These are phyloP conservation scores for Fusarium sp. DNA, from an alignment of 2,329 filamentous ascomycete species.

Conservation along the genomic window DNA sequence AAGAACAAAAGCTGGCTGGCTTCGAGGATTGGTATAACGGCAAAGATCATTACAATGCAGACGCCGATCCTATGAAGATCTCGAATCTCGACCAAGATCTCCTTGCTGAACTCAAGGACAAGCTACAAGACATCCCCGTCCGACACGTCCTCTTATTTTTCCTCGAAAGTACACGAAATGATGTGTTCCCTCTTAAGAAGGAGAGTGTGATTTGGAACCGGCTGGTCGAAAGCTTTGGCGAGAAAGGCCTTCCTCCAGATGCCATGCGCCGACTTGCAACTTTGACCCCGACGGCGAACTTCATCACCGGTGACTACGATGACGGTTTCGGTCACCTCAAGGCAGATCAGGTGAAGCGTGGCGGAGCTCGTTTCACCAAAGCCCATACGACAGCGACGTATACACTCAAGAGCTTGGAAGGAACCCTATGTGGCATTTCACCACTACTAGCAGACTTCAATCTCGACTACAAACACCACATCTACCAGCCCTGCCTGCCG, in stretches of 20 bases:
- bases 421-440: constrained; percentile 57
- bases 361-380: constrained; percentile 56
- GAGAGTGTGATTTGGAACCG: constrained; percentile 53
- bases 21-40: constrained; percentile 49
- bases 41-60: constrained; percentile 52
- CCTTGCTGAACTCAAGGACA: constrained; percentile 42
- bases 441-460: constrained; percentile 58
- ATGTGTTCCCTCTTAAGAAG: constrained; percentile 60
- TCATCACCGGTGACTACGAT: constrained; percentile 52
- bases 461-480: constrained; percentile 54
- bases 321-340: constrained; percentile 49
- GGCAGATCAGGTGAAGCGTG: constrained; percentile 40
- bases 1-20: constrained; percentile 30
- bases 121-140: constrained; percentile 50
- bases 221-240: constrained; percentile 47
- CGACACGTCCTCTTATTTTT: constrained; percentile 58
- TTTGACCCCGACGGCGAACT: constrained; percentile 51
- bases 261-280: constrained; percentile 45
- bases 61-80: constrained; percentile 55
- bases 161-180: constrained; percentile 59
- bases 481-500: constrained; percentile 61
- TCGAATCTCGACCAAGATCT: constrained; percentile 53
- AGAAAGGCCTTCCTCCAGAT: constrained; percentile 48
- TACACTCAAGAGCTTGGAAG: constrained; percentile 58
- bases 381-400: constrained; percentile 58